Evolutionary conservation across 1,284 basidiomycete genomes (phyloP), one percentile per base, ranked within the genome.

Genomic region (Pascua guehoae): DNA sequence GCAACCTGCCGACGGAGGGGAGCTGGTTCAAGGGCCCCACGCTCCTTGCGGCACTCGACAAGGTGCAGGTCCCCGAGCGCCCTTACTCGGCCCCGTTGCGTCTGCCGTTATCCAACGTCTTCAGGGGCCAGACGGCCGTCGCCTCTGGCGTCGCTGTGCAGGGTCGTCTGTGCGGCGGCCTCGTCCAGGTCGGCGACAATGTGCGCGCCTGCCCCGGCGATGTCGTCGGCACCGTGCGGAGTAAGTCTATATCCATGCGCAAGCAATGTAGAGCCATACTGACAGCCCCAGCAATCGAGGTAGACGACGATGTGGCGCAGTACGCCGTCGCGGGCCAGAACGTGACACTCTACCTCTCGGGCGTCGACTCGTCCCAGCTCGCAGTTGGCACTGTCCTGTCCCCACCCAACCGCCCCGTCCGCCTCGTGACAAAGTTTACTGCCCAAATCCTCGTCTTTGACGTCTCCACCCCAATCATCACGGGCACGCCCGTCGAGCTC

Each of bases 391-490:
- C 85, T 41, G 89, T 98, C 4, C 81, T 99, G 1, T 98, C 95
- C 70, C 85, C 89, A 1, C 84, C 84, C 0, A 79, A 79, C 3
- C 81, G 87, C 53, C 78, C 76, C 5, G 85, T 95, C 10, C 88
- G 88, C 2, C 80, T 98, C 15, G 87, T 85, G 1, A 85, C 84
- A 1, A 79, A 80, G 7, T 95, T 98, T 74, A 84, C 82, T 1
- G 92, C 92, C 1, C 86, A 92, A 62, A 86, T 99, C 63, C 88
- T 99, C 52, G 85, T 97, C 2, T 98, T 99, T 72, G 94, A 98
- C 72, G 85, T 94, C 8, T 84, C 88, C 58, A 83, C 91, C 43
- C 96, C 96, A 0, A 88, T 99, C 63, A 91, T 88, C 15, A 82
- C 86, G 0, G 96, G 95, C 40, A 84, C 91, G 54, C 86, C 91